phyloP scores from a whole-genome alignment of 2,329 filamentous ascomycete genomes.

The Colletotrichum zoysiae region DNA sequence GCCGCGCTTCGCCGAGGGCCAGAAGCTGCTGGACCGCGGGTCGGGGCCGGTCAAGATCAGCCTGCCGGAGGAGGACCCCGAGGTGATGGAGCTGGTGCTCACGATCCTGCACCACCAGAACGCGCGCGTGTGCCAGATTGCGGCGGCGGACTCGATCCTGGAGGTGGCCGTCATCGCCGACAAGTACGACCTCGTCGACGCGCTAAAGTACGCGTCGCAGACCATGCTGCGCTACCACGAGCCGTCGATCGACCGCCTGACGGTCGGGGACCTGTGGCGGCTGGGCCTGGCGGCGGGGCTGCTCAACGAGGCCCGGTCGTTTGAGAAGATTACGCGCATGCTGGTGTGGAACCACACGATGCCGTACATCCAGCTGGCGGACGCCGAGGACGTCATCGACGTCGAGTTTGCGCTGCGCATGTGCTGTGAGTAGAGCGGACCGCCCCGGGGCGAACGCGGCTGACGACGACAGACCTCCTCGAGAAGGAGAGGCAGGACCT shows the following conservation, averaged over 20 bases:
- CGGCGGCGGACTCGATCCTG: conserved; percentile 48
- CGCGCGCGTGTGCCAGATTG: conserved; percentile 44
- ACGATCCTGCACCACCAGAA: conserved; percentile 49
- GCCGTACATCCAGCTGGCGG: conserved; percentile 38
- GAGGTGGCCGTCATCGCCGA: conserved; percentile 47
- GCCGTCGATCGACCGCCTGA: conserved; percentile 37
- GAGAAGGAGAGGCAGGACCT: conserved; percentile 40
- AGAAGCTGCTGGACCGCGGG: conserved; percentile 37
- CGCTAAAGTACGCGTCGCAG: conserved; percentile 37
- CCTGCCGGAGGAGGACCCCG: conserved; percentile 49
- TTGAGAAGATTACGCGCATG: conserved; percentile 38
- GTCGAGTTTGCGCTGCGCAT: conserved; percentile 39
- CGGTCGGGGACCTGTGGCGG: conserved; percentile 39
- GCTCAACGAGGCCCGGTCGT: conserved; percentile 35
- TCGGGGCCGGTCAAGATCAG: conserved; percentile 44
- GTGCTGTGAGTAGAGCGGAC: conserved; percentile 34
- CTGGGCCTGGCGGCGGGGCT: conserved; percentile 36
- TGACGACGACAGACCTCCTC: conserved; percentile 33
- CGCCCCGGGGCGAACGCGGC: background rate
- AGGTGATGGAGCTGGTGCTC: conserved; percentile 50
- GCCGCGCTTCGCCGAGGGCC: conserved; percentile 44
- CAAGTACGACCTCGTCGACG: conserved; percentile 45
- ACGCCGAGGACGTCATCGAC: conserved; percentile 37
- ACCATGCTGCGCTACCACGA: conserved; percentile 39
- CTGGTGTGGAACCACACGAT: conserved; percentile 39